Evolutionary conservation across 2,329 filamentous ascomycete species (phyloP).

Genomic region (Macrophomina tecta): DNA sequence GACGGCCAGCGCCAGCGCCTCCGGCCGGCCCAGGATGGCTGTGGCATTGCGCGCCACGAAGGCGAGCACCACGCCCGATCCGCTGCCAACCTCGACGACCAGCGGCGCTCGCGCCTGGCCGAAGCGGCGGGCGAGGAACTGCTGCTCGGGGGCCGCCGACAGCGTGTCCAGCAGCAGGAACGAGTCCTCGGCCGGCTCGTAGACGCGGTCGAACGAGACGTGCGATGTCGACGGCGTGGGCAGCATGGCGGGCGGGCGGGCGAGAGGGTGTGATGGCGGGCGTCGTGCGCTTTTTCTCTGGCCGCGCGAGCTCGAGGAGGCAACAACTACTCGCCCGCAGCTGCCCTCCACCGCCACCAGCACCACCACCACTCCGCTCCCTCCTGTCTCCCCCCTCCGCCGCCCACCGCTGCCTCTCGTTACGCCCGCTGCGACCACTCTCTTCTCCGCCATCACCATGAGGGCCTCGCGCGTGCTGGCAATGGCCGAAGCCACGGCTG

Average conservation of each 20-base stretch:
- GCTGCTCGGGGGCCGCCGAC: conserved; percentile 70
- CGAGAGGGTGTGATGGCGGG: neutral
- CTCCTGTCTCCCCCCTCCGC: neutral
- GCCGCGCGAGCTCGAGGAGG: neutral
- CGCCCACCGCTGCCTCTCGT: neutral
- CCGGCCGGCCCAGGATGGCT: conserved; percentile 72
- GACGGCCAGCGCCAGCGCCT: conserved; percentile 75
- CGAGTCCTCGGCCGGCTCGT: conserved; percentile 95
- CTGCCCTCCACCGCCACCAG: neutral
- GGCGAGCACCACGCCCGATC: conserved; percentile 91
- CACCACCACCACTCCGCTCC: neutral
- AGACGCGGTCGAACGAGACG: conserved; percentile 85
- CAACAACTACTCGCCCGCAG: too few species aligned
- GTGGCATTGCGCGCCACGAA: conserved; percentile 80
- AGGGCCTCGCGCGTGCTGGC: conserved; percentile 33
- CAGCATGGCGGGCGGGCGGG: conserved; percentile 65
- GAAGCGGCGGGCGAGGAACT: conserved; percentile 73
- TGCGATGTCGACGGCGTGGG: conserved; percentile 94
- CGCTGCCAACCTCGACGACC: conserved; percentile 85
- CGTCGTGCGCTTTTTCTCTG: neutral
- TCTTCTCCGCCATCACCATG: conserved; percentile 34
- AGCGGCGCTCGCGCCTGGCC: conserved; percentile 51
- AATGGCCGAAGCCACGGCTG: conserved; percentile 44
- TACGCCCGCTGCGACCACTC: neutral
- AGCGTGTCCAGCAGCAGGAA: conserved; percentile 93